phyloP scores from a whole-genome alignment of 495 filamentous ascomycete genomes.

The Pseudevernia furfuracea region DNA sequence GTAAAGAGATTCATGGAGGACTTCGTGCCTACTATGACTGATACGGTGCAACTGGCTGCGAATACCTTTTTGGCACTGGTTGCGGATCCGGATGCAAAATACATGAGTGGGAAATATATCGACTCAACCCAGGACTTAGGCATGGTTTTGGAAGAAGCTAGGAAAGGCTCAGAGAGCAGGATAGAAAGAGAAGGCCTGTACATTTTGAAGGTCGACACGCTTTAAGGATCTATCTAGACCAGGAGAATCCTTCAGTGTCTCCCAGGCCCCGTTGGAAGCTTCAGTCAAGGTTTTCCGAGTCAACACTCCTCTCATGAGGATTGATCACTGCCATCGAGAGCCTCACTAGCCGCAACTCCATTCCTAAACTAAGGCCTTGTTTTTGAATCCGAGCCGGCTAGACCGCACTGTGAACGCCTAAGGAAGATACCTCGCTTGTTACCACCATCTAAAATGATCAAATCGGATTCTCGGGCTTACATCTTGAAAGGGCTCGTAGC shows the following conservation, averaged over 20 bases:
- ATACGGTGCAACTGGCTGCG: conserved; percentile 20
- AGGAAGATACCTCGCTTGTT: not conserved
- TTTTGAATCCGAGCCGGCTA: not conserved
- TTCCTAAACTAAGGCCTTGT: not conserved
- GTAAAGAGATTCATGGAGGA: conserved; percentile 17
- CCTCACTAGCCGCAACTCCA: not conserved
- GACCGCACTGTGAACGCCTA: not conserved
- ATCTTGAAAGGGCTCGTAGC: conserved; percentile 3
- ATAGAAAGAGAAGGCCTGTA: conserved; percentile 26
- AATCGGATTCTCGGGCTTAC: not conserved
- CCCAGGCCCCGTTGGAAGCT: not conserved
- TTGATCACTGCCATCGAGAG: not conserved
- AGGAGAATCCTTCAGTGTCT: not conserved
- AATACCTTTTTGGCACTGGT: conserved; percentile 28
- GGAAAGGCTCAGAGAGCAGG: conserved; percentile 21
- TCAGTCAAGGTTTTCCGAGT: not conserved
- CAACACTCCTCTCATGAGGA: not conserved
- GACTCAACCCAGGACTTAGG: conserved; percentile 29
- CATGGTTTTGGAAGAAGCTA: conserved; percentile 23
- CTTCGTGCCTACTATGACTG: conserved; percentile 21
- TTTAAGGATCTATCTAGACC: conserved; percentile 15
- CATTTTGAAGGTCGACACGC: conserved; percentile 26
- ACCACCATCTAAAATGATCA: not conserved
- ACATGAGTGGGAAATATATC: conserved; percentile 27
- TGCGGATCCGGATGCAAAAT: conserved; percentile 22